A percentile compares a stretch with the other conserved stretches of the same genome.
phyloP scores from a whole-genome alignment of 768 basidiomycete species.

The Suillus cothurnatus region DNA sequence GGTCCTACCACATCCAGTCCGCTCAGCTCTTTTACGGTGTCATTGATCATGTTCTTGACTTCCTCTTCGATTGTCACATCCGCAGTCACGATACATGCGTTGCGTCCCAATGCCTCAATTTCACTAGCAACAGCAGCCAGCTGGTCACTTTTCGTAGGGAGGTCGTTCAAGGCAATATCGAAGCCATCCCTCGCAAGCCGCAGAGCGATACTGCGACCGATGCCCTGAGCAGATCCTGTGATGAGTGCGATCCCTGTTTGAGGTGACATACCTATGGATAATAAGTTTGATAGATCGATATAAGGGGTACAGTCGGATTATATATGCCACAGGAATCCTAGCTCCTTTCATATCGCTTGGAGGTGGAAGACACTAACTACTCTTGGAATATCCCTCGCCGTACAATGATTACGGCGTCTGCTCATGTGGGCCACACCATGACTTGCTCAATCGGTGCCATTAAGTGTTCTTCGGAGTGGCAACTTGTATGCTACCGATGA shows the following conservation, averaged over 20 bases:
- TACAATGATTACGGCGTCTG: not conserved
- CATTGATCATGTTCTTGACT: constrained; percentile 17
- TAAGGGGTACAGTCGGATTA: not conserved
- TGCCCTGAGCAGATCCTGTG: constrained; percentile 26
- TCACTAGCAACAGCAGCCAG: constrained; percentile 16
- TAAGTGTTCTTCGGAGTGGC: not conserved
- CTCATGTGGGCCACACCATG: not conserved
- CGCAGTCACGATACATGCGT: constrained; percentile 4
- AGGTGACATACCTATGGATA: not conserved
- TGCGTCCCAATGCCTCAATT: constrained; percentile 15
- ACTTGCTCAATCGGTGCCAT: not conserved
- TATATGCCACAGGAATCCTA: not conserved
- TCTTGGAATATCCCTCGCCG: not conserved
- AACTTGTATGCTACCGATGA: not conserved
- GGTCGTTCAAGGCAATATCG: constrained; percentile 30
- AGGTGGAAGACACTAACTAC: not conserved
- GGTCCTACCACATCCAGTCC: constrained; percentile 18
- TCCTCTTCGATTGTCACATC: constrained; percentile 20
- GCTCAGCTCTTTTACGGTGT: constrained; percentile 13
- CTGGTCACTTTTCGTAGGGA: constrained; percentile 10
- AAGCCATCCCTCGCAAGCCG: constrained; percentile 31
- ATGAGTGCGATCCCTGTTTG: constrained; percentile 27
- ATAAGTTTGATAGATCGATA: not conserved
- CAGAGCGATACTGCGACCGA: constrained; percentile 30
- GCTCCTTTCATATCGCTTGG: not conserved